A percentile compares a stretch with the other conserved stretches of the same genome.
Conservation (phyloP, 169 alveolate species). For the Perkinsus chesapeaki region DNA sequence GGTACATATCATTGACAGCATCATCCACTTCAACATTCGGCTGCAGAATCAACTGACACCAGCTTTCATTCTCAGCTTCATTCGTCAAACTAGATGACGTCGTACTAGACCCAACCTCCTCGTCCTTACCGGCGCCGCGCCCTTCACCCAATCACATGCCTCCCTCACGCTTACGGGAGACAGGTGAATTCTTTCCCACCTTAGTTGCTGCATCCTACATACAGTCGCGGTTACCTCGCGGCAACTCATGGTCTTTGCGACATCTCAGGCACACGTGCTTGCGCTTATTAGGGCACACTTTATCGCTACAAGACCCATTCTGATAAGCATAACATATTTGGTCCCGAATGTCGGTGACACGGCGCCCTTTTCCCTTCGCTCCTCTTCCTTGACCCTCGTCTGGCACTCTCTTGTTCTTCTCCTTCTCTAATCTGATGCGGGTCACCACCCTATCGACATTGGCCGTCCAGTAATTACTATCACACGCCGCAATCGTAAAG, state of each 20-base stretch:
- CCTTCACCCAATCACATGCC: background rate
- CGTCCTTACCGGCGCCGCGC: background rate
- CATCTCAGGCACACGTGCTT: background rate
- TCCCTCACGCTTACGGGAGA: background rate
- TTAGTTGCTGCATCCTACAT: background rate
- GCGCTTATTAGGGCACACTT: background rate
- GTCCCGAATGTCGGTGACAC: too few species aligned
- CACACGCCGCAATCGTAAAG: too few species aligned
- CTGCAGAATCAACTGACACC: background rate
- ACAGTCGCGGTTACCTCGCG: background rate
- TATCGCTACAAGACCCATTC: background rate
- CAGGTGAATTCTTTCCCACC: background rate
- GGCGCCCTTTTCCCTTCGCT: too few species aligned
- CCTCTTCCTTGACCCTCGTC: too few species aligned
- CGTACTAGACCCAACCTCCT: background rate
- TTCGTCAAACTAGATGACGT: background rate
- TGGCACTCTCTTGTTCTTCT: too few species aligned
- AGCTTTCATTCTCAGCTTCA: background rate
- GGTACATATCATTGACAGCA: background rate
- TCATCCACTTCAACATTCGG: background rate
- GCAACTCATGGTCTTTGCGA: background rate
- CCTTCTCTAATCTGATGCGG: too few species aligned
- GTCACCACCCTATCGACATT: too few species aligned
- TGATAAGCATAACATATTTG: background rate
- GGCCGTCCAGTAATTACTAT: too few species aligned